Evolutionary conservation across 345 rosid species (phyloP).

Genomic region (Mallotus nudiflorus): DNA sequence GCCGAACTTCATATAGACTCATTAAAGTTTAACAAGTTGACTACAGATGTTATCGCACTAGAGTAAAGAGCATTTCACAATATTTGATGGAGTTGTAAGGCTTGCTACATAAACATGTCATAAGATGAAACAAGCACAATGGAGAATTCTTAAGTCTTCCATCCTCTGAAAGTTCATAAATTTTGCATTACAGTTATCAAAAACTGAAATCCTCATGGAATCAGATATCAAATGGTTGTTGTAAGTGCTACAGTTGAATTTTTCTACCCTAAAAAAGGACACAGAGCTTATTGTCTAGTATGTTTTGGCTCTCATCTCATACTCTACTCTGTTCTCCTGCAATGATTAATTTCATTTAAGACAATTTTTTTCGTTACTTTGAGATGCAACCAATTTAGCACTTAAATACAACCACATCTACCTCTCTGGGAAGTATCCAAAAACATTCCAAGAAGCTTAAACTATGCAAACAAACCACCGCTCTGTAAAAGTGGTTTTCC

Average conservation of each 20-base stretch:
- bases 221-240: background rate
- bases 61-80: background rate
- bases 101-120: background rate
- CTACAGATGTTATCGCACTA: background rate
- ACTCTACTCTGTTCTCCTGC: too few relatives aligned
- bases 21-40: background rate
- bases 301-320: background rate
- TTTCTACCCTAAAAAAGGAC: background rate
- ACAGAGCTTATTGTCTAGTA: background rate
- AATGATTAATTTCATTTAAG: background rate
- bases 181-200: background rate
- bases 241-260: background rate
- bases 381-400: background rate
- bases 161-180: background rate
- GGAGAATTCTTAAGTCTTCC: background rate
- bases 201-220: background rate
- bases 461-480: too few relatives aligned
- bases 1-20: background rate
- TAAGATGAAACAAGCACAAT: background rate
- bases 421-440: too few relatives aligned
- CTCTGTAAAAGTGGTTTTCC: too few relatives aligned
- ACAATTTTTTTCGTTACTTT: too few relatives aligned
- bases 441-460: too few relatives aligned
- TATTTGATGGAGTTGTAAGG: background rate
- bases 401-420: too few relatives aligned